These are phyloP conservation scores for Drechslerella dactyloides DNA, from an alignment of 2,329 filamentous ascomycete genomes.

Conservation along the genomic window DNA sequence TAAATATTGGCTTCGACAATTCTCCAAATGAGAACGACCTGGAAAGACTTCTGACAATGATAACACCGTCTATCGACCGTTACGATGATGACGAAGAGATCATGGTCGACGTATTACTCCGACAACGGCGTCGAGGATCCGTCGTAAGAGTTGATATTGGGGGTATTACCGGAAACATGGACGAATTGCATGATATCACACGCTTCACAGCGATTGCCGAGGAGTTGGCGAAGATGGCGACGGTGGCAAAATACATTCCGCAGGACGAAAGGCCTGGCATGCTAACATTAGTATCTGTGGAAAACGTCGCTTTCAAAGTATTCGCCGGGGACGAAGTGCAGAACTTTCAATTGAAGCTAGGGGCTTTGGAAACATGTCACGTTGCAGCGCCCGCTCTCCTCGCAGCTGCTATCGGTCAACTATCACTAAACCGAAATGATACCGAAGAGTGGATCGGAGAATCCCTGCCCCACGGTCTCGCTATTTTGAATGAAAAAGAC, in stretches of 20 bases:
- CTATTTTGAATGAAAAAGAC: slow-evolving; percentile 55
- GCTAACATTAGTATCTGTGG: slow-evolving; percentile 73
- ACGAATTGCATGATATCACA: slow-evolving; percentile 69
- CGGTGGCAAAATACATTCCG: slow-evolving; percentile 89
- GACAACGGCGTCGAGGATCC: slow-evolving; percentile 84
- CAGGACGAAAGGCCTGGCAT: slow-evolving; percentile 93
- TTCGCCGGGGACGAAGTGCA: slow-evolving; percentile 75
- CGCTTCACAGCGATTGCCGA: slow-evolving; percentile 74
- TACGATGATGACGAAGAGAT: slow-evolving; percentile 92
- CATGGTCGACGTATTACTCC: slow-evolving; percentile 85
- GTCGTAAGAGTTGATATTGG: slow-evolving; percentile 75
- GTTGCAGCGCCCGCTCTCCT: slow-evolving; percentile 84
- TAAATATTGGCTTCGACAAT: slow-evolving; percentile 74
- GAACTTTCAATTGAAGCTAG: slow-evolving; percentile 65
- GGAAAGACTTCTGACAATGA: slow-evolving; percentile 78
- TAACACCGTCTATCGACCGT: slow-evolving; percentile 89
- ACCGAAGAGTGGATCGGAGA: slow-evolving; percentile 64
- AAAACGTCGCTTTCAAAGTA: slow-evolving; percentile 67
- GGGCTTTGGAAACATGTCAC: slow-evolving; percentile 74
- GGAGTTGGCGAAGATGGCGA: slow-evolving; percentile 81
- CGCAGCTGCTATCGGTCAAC: slow-evolving; percentile 73
- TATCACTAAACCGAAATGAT: slow-evolving; percentile 70
- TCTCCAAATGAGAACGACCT: slow-evolving; percentile 80
- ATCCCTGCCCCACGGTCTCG: slow-evolving; percentile 60
- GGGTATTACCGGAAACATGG: slow-evolving; percentile 68